Evolutionary conservation across 2,329 filamentous ascomycete genomes (phyloP), one percentile per base, ranked within the genome.

Genomic region (Eurotiales sp.): DNA sequence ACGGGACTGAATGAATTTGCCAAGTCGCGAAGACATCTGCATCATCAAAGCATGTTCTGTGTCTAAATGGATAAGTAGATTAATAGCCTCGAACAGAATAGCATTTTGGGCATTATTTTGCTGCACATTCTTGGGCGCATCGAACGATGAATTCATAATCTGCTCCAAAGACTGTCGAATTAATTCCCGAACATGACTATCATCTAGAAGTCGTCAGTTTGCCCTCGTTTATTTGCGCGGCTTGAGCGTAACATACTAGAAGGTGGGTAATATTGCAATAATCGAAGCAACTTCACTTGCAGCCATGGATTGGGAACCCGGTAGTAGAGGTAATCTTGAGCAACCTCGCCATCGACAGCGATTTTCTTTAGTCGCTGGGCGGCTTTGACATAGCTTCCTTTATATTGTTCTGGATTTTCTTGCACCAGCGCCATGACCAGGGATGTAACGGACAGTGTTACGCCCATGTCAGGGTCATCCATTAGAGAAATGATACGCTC

Each of bases 261-360:
- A 41, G 93, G 92, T 22, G 91, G 88, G 70, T 96, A 99, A 69
- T 97, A 99, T 71, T 99, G 93, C 57, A 99, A 78, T 55, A 99
- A 73, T 56, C 91, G 84, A 58, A 99, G 73, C 15, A 99, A 79
- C 74, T 99, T 99, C 64, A 97, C 88, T 72, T 97, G 91, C 52
- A 99, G 85, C 93, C 93, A 99, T 2, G 93, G 93, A 66, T 93
- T 99, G 1, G 93, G 93, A n/a, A 99, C 93, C 65, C 96, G 96
- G 78, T 99, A 99, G 75, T 99, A 99, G 22, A 96, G 82, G 67
- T 99, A 99, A 67, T 97, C 93, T 51, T 84, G 81, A 0, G 89
- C 83, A 63, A 89, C 93, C 61, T 99, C 92, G 57, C 87, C 86
- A 60, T 97, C 92, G 22, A 97, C 85, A 14, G 96, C 79, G 59